Evolutionary conservation across 192 early-diverging fungal genomes (phyloP), one percentile per base, ranked within the genome.

Genomic region (Bifiguratus adelaidae): DNA sequence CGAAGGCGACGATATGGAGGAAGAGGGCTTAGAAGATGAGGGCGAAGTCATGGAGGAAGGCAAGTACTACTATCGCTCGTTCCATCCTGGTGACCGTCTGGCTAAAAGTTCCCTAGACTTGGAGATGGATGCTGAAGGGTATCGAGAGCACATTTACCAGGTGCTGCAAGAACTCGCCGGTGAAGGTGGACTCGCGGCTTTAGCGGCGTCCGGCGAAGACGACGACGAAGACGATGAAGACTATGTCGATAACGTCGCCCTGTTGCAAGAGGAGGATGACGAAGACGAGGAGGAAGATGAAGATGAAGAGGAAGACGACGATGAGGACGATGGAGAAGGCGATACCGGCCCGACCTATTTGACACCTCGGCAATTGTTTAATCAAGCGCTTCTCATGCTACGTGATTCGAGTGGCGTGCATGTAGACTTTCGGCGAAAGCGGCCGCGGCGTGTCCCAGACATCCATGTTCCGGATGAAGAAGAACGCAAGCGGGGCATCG

Each of bases 1-100:
- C 24, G 45, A 46, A 15, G 55, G 58, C 19, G 20, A 52, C 21
- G 55, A 56, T 41, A 53, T 59, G 29, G 44, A 44, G 7, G 48
- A 47, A 2, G 48, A 26, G 13, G 53, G 47, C 28, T 43, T 44
- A 19, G 48, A 62, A 26, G 35, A 47, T 11, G 12, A 35, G 3
- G 38, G 43, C 4, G 47, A 47, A 15, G 70, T 61, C n/a, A 43
- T 33, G 6, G 59, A 70, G 7, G 48, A 48, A 12, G n/a, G n/a
- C n/a, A n/a, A n/a, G n/a, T n/a, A n/a, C n/a, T n/a, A n/a, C n/a
- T n/a, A n/a, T n/a, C n/a, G n/a, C n/a, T n/a, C n/a, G n/a, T n/a
- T n/a, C n/a, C n/a, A n/a, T n/a, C n/a, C n/a, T n/a, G n/a, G n/a
- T n/a, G n/a, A n/a, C n/a, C n/a, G n/a, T n/a, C n/a, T n/a, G n/a